phyloP scores from a whole-genome alignment of 768 basidiomycete genomes.

The Pulveroboletus sp. region DNA sequence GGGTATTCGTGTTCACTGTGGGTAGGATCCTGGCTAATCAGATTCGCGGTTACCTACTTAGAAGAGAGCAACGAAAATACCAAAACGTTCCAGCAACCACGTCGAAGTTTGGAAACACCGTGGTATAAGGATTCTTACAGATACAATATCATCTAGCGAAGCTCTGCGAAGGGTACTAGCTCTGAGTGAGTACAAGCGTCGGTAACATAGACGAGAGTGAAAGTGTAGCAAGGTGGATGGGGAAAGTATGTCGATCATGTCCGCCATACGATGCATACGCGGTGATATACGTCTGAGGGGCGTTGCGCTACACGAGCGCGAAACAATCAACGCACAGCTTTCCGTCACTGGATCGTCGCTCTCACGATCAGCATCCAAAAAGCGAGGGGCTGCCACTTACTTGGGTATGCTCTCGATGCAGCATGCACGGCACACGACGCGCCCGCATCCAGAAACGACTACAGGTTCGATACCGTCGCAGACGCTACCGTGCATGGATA shows the following conservation, averaged over 20 bases:
- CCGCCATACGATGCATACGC: neutral
- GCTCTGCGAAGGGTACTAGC: slow-evolving; percentile 2
- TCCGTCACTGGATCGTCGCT: slow-evolving; percentile 20
- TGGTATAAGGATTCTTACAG: slow-evolving; percentile 11
- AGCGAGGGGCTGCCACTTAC: slow-evolving; percentile 20
- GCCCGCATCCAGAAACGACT: slow-evolving; percentile 33
- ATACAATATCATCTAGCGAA: slow-evolving; percentile 13
- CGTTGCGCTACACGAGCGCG: slow-evolving; percentile 16
- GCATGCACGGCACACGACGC: slow-evolving; percentile 33
- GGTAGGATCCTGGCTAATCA: too few species aligned
- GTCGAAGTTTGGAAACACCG: too few species aligned
- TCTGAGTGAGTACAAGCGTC: slow-evolving; percentile 4
- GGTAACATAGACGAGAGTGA: slow-evolving; percentile 2
- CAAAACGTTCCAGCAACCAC: too few species aligned
- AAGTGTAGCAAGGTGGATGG: neutral
- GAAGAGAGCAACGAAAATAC: neutral
- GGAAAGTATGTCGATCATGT: neutral
- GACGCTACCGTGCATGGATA: neutral
- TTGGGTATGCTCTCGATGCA: slow-evolving; percentile 35
- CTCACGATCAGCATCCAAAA: slow-evolving; percentile 8
- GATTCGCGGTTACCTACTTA: neutral
- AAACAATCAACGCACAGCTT: slow-evolving; percentile 32
- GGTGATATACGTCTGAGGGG: neutral
- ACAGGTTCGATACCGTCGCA: slow-evolving; percentile 7
- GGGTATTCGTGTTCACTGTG: neutral